Evolutionary conservation across 768 basidiomycete species (phyloP).

Genomic region (Auricularia cornea): DNA sequence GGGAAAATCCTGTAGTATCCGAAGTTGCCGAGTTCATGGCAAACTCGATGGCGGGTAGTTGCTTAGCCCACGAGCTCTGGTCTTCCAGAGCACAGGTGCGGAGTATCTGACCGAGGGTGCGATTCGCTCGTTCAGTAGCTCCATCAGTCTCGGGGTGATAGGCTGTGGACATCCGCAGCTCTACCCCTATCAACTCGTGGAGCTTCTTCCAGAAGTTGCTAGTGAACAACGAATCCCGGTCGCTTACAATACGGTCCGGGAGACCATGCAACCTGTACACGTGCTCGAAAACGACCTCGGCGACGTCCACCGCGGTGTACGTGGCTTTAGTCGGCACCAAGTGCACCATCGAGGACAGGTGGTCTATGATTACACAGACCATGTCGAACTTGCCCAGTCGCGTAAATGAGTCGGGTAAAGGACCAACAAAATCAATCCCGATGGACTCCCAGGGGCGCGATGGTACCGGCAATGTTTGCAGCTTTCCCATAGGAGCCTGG

Average conservation of each 20-base stretch:
- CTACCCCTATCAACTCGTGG: constrained; percentile 20
- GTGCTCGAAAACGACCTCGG: constrained; percentile 22
- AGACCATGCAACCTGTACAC: constrained; percentile 25
- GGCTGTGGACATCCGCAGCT: constrained; percentile 26
- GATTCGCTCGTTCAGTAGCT: constrained; percentile 27
- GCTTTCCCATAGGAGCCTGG: constrained; percentile 12
- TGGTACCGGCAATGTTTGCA: constrained; percentile 13
- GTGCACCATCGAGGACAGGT: constrained; percentile 24
- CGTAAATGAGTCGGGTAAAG: constrained; percentile 8
- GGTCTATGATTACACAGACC: constrained; percentile 21
- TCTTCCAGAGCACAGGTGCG: constrained; percentile 13
- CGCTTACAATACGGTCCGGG: constrained; percentile 23
- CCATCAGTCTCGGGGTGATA: constrained; percentile 40
- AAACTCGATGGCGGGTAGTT: constrained; percentile 28
- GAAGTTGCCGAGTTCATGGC: constrained; percentile 29
- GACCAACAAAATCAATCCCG: constrained; percentile 23
- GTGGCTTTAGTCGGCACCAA: constrained; percentile 21
- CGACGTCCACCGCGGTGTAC: constrained; percentile 17
- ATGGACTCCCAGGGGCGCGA: constrained; percentile 18
- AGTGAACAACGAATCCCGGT: constrained; percentile 29
- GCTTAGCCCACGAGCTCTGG: constrained; percentile 23
- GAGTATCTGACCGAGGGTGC: constrained; percentile 24
- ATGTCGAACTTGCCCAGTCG: constrained; percentile 14
- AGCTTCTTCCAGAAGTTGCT: constrained; percentile 25
- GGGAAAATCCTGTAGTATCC: constrained; percentile 21